phyloP scores from a whole-genome alignment of 83 land plant genomes.

The Picea abies region DNA sequence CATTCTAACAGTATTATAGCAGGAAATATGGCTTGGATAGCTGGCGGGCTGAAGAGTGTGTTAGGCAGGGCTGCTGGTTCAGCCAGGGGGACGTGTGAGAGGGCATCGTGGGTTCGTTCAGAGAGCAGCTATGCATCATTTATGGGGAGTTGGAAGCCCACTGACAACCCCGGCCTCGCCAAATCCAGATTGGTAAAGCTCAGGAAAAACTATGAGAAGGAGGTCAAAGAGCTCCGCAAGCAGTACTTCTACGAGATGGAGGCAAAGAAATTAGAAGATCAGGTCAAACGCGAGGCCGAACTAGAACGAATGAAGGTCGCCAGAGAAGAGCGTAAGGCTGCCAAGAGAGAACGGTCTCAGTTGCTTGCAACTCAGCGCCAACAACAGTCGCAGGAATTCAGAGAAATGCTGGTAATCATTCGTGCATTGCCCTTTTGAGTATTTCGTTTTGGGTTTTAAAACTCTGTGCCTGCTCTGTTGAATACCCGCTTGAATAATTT shows the following conservation, averaged over 20 bases:
- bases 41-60: too few species aligned
- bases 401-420: slow-evolving; percentile 50
- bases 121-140: too few species aligned
- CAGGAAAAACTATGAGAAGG: slow-evolving; percentile 57
- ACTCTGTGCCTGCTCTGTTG: too few species aligned
- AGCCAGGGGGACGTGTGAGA: too few species aligned
- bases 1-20: too few species aligned
- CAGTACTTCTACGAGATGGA: slow-evolving; percentile 68
- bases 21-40: too few species aligned
- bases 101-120: too few species aligned
- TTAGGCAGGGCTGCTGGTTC: too few species aligned
- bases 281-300: slow-evolving; percentile 40
- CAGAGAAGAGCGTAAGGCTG: slow-evolving; percentile 51
- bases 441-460: slow-evolving; percentile 2
- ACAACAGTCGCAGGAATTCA: slow-evolving; percentile 43
- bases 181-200: slow-evolving; percentile 35
- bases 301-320: slow-evolving; percentile 39
- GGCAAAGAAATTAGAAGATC: slow-evolving; percentile 51
- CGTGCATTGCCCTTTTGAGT: neutral
- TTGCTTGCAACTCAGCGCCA: slow-evolving; percentile 49
- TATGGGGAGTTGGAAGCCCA: neutral
- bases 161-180: slow-evolving; percentile 43
- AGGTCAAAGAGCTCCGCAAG: slow-evolving; percentile 61
- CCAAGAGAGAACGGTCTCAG: slow-evolving; percentile 45
- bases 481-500: neutral